phyloP scores from a whole-genome alignment of 208 protist genomes.

The Crithidia acanthocephali region DNA sequence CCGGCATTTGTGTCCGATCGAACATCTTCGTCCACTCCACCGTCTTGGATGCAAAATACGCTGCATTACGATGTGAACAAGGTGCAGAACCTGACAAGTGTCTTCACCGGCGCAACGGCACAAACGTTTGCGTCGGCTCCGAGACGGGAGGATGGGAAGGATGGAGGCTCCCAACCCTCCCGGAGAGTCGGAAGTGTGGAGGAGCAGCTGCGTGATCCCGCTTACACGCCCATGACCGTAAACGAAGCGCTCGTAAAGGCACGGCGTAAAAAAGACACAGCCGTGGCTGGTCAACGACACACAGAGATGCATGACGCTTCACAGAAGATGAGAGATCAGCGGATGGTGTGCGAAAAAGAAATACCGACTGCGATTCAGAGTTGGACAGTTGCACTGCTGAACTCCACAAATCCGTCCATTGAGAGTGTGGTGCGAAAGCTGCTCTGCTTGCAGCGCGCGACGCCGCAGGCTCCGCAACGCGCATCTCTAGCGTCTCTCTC shows the following conservation, averaged over 20 bases:
- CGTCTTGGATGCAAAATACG: slow-evolving; percentile 16
- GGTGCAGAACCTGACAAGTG: slow-evolving; percentile 20
- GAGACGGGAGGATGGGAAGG: no score
- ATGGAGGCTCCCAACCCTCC: no score
- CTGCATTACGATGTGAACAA: slow-evolving; percentile 28
- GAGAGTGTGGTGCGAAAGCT: not conserved
- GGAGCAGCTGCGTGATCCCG: slow-evolving; percentile 11
- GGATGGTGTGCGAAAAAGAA: no score
- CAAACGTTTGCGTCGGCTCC: not conserved
- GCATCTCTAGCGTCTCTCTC: not conserved
- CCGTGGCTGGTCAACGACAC: no score
- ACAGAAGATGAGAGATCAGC: not conserved
- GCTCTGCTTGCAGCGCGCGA: no score
- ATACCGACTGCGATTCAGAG: not conserved
- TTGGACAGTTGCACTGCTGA: not conserved
- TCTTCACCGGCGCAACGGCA: slow-evolving; percentile 12
- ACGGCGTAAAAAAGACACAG: not conserved
- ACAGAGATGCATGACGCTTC: no score
- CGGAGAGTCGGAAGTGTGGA: slow-evolving; percentile 1
- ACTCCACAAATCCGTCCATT: not conserved
- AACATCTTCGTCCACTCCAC: not conserved
- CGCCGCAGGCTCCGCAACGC: no score
- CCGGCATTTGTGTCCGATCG: no score
- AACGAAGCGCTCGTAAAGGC: not conserved
- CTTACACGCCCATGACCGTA: not conserved